Base-by-base conservation (phyloP, 1,139 yeast genomes). In the Saccharomyces hybrid region DNA sequence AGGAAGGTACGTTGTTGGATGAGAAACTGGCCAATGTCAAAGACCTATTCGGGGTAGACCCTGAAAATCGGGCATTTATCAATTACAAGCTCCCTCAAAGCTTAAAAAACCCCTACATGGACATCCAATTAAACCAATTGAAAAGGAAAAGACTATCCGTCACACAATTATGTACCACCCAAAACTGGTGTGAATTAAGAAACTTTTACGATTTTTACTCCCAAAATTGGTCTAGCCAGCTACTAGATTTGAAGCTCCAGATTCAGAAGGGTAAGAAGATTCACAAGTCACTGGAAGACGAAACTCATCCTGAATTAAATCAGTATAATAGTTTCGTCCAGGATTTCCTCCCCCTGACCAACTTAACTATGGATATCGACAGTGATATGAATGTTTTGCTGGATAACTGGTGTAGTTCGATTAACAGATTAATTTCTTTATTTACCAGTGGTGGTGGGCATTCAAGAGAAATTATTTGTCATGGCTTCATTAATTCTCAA, bases 391-490 rank as follows among this genome's bases (percentile, higher is more conserved):
- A 71, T 52, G 54, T 57, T 7, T 56, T 73, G 48, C 74, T 75
- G 0, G 57, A 57, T 5, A 68, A 64, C 8, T 73, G 80, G 79
- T 61, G 69, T 23, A 71, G 70, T 27, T 67, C 68, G 1, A 66
- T 75, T 1, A 58, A 58, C 20, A 68, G 78, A 46, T 56, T 82
- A 28, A 63, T 72, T 23, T 67, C 70, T 14, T 64, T 83, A 25
- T 65, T 81, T n/a, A 61, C 69, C 4, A 67, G 67, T 7, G 82
- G 86, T 0, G 78, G 77, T 55, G 44, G 44, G 3, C 44, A 38
- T 38, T 82, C 86, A 1, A 71, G 90, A 57, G 91, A 85, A 63
- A 65, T 85, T 3, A 66, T 81, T 52, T 76, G 82, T 5, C 85
- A 83, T 65, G 80, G 80, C 2, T 80, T 76, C 58, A 59, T 82